phyloP scores from a whole-genome alignment of 257 asterid genomes.

The Plectranthus barbatus region DNA sequence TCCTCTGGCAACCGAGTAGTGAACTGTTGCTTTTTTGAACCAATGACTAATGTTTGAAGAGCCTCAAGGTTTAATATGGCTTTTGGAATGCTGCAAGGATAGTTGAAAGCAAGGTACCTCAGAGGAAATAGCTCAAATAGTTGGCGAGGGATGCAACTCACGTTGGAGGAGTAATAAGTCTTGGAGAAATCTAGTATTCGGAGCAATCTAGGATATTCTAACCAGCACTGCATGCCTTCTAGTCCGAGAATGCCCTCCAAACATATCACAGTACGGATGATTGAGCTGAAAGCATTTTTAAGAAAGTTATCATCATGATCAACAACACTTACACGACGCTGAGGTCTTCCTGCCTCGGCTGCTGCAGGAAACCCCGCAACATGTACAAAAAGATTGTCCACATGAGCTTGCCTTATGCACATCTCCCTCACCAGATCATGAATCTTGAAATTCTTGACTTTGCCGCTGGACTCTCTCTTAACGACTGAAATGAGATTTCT shows the following conservation, averaged over 20 bases:
- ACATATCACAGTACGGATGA: background rate
- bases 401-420: background rate
- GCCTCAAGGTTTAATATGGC: background rate
- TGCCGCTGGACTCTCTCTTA: background rate
- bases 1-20: background rate
- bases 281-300: background rate
- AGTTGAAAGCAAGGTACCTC: background rate
- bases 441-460: background rate
- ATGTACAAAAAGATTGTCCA: background rate
- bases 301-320: background rate
- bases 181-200: background rate
- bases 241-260: background rate
- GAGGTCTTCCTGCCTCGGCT: background rate
- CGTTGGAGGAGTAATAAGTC: background rate
- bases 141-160: background rate
- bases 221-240: background rate
- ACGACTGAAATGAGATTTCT: background rate
- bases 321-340: background rate
- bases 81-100: background rate
- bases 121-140: background rate
- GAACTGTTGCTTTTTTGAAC: background rate
- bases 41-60: slow-evolving; percentile 1
- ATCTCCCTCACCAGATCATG: background rate
- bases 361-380: too few species aligned
- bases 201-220: background rate